These are phyloP conservation scores for Chamaecyparis obtusa DNA, from an alignment of 75 land plant species.

Conservation along the genomic window DNA sequence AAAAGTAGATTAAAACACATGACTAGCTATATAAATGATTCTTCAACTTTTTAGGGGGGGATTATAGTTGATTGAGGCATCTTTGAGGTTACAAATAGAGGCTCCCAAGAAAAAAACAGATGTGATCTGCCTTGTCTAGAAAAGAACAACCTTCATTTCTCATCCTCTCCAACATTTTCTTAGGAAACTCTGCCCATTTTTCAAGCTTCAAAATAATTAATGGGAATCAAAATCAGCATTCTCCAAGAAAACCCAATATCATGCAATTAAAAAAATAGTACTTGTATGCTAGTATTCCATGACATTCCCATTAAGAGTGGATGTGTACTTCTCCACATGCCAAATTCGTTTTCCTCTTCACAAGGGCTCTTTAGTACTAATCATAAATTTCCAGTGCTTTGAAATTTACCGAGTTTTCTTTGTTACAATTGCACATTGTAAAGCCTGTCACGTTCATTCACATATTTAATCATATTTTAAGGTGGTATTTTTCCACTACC, in stretches of 20 bases:
- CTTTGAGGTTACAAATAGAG: neutral
- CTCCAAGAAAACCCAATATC: neutral
- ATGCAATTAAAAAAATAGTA: neutral
- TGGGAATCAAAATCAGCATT: neutral
- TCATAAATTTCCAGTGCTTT: neutral
- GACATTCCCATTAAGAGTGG: neutral
- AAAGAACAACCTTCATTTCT: no score
- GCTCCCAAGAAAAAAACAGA: neutral
- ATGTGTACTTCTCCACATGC: neutral
- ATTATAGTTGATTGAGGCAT: neutral
- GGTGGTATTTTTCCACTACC: neutral
- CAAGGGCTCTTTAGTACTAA: neutral
- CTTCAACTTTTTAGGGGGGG: neutral
- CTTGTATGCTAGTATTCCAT: neutral
- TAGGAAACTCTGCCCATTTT: neutral
- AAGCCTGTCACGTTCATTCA: neutral
- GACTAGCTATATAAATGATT: neutral
- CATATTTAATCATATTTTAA: neutral
- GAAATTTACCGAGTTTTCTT: neutral
- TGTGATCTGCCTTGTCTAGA: no score
- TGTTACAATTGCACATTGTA: neutral
- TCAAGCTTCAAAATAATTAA: neutral
- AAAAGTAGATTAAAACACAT: no score
- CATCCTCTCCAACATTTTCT: neutral
- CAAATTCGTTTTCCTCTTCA: neutral